Evolutionary conservation across 768 basidiomycete species (phyloP).

Genomic region (Cystofilobasidium macerans): DNA sequence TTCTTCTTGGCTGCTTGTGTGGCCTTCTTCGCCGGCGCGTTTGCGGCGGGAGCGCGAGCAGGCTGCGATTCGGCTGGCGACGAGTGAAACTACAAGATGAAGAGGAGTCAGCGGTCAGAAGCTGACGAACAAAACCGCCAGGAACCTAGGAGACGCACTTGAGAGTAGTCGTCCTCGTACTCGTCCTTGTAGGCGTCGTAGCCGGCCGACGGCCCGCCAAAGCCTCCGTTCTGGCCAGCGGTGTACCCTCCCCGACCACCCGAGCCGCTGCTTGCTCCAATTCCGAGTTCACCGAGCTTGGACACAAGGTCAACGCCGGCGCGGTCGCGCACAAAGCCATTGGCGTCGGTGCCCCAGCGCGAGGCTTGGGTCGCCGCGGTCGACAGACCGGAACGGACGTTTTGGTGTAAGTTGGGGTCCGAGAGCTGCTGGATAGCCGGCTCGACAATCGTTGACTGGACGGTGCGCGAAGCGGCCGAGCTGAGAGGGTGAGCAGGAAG

Average conservation of each 20-base stretch:
- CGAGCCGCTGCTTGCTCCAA: conserved; percentile 41
- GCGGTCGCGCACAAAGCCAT: conserved; percentile 46
- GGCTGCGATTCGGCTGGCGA: background rate
- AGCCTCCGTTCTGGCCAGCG: background rate
- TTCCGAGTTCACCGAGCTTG: conserved; percentile 57
- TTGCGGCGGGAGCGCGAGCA: background rate
- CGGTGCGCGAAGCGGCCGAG: conserved; percentile 19
- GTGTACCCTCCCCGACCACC: conserved; percentile 40
- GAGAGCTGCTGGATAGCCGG: conserved; percentile 70
- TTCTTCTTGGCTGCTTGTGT: background rate
- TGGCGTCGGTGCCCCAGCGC: conserved; percentile 29
- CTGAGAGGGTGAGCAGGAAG: background rate
- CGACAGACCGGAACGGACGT: conserved; percentile 39
- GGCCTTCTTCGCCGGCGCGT: background rate
- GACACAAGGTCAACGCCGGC: conserved; percentile 78
- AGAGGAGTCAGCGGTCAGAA: background rate
- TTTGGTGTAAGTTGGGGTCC: conserved; percentile 69
- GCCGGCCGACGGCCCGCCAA: background rate
- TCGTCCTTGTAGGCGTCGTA: background rate
- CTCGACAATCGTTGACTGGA: conserved; percentile 58
- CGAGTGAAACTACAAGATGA: background rate
- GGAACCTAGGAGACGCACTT: background rate
- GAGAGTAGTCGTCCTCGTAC: conserved; percentile 1
- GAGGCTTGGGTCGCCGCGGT: conserved; percentile 4
- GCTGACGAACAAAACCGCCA: background rate